phyloP scores from a whole-genome alignment of 371 early-diverging fungal genomes.

The Saksenaea oblongispora region DNA sequence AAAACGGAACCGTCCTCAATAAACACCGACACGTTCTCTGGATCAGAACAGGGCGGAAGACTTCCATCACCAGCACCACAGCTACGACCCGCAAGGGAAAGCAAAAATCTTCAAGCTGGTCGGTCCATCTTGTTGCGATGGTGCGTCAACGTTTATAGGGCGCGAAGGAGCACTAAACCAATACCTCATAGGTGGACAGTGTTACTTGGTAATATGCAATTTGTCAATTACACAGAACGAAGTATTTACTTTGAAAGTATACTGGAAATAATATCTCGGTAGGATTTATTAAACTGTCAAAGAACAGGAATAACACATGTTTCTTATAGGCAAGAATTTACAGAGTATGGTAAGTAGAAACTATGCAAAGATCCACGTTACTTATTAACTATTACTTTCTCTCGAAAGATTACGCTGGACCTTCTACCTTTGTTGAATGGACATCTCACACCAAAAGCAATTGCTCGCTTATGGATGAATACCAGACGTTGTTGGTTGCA shows the following conservation, averaged over 20 bases:
- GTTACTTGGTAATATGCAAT: constrained; percentile 22
- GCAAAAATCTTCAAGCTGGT: constrained; percentile 14
- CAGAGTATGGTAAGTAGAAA: constrained; percentile 41
- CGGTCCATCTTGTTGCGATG: constrained; percentile 23
- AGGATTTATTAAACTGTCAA: neutral
- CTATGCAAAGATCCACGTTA: constrained; percentile 21
- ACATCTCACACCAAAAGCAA: neutral
- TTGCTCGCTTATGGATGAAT: constrained; percentile 11
- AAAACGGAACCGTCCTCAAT: neutral
- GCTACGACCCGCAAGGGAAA: constrained; percentile 8
- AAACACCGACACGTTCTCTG: neutral
- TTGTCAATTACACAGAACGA: constrained; percentile 32
- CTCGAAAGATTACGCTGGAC: constrained; percentile 22
- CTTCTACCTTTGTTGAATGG: constrained; percentile 12
- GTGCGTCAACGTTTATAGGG: constrained; percentile 8
- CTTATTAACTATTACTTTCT: constrained; percentile 22
- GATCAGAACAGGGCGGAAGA: neutral
- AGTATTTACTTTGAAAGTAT: constrained; percentile 47
- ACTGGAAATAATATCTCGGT: constrained; percentile 48
- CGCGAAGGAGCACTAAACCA: neutral
- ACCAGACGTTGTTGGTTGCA: constrained; percentile 17
- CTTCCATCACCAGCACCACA: neutral
- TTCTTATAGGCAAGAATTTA: constrained; percentile 38
- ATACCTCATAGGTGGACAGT: constrained; percentile 38
- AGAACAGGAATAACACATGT: neutral